Conservation (phyloP, 2,329 filamentous ascomycete species). For the Cladosporium sp. region DNA sequence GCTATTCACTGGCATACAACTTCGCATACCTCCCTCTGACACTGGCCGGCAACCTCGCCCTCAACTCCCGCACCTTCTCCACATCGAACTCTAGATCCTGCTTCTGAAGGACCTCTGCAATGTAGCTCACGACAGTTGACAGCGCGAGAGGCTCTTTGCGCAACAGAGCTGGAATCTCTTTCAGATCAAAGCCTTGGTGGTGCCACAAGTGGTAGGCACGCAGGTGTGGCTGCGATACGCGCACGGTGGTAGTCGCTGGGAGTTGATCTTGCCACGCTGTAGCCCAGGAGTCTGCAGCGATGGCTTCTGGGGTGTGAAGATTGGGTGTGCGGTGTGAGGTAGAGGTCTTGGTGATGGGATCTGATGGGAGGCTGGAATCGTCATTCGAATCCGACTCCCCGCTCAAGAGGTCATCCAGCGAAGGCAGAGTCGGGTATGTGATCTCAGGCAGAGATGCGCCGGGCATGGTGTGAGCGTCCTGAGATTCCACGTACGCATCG, state of each 20-base stretch:
- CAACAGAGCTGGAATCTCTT: constrained; percentile 56
- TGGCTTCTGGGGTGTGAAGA: constrained; percentile 16
- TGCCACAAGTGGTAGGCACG: constrained; percentile 68
- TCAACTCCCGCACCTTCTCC: constrained; percentile 27
- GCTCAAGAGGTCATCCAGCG: not conserved
- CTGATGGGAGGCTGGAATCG: not conserved
- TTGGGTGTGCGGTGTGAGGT: not conserved
- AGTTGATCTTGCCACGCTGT: constrained; percentile 16
- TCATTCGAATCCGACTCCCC: not conserved
- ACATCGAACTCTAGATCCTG: constrained; percentile 54
- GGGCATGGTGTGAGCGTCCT: constrained; percentile 14
- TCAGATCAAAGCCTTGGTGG: constrained; percentile 51
- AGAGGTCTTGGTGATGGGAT: not conserved
- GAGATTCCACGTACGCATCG: constrained; percentile 14
- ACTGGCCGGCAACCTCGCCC: constrained; percentile 28
- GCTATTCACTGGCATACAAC: not conserved
- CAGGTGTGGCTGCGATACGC: constrained; percentile 20
- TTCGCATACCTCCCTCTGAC: constrained; percentile 22
- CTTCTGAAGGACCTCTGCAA: constrained; percentile 56
- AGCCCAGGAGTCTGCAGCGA: constrained; percentile 24
- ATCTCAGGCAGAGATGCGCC: constrained; percentile 16
- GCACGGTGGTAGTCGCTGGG: constrained; percentile 16
- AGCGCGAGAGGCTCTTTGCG: constrained; percentile 60
- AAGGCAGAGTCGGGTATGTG: constrained; percentile 19
- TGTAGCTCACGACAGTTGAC: constrained; percentile 59